phyloP scores from a whole-genome alignment of 2,329 filamentous ascomycete species.

The Fonsecaea monophora region DNA sequence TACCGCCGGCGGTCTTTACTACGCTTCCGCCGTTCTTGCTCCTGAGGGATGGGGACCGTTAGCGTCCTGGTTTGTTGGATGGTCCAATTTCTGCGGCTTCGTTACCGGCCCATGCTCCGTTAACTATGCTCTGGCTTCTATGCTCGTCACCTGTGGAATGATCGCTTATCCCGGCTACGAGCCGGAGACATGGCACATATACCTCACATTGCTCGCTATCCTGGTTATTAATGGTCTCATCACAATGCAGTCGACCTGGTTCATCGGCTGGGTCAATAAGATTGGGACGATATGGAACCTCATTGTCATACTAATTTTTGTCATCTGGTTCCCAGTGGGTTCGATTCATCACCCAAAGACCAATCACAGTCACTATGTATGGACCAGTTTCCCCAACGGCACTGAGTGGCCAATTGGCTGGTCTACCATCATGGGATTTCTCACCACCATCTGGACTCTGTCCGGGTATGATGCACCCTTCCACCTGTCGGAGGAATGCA shows the following conservation, averaged over 20 bases:
- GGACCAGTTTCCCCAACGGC: constrained; percentile 41
- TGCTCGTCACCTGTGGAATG: constrained; percentile 46
- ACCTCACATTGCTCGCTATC: constrained; percentile 44
- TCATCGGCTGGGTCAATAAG: constrained; percentile 47
- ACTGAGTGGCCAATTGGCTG: constrained; percentile 45
- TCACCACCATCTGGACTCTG: constrained; percentile 50
- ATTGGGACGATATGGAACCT: constrained; percentile 44
- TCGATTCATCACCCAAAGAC: constrained; percentile 44
- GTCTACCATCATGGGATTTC: constrained; percentile 49
- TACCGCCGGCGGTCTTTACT: constrained; percentile 47
- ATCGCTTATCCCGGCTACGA: constrained; percentile 46
- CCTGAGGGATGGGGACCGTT: constrained; percentile 42
- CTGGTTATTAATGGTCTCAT: constrained; percentile 45
- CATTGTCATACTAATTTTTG: constrained; percentile 44
- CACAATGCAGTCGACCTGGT: constrained; percentile 46
- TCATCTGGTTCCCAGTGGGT: constrained; percentile 47
- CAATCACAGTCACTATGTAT: constrained; percentile 45
- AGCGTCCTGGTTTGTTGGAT: constrained; percentile 42
- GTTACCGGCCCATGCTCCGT: constrained; percentile 44
- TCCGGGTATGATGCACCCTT: constrained; percentile 45
- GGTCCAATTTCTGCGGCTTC: constrained; percentile 44
- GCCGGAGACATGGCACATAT: constrained; percentile 46
- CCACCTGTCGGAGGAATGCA: constrained; percentile 46
- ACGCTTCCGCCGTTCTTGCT: constrained; percentile 44
- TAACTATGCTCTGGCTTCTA: constrained; percentile 47